Base-by-base conservation (phyloP, 2,329 filamentous ascomycete genomes). In the Penicillium sp. region DNA sequence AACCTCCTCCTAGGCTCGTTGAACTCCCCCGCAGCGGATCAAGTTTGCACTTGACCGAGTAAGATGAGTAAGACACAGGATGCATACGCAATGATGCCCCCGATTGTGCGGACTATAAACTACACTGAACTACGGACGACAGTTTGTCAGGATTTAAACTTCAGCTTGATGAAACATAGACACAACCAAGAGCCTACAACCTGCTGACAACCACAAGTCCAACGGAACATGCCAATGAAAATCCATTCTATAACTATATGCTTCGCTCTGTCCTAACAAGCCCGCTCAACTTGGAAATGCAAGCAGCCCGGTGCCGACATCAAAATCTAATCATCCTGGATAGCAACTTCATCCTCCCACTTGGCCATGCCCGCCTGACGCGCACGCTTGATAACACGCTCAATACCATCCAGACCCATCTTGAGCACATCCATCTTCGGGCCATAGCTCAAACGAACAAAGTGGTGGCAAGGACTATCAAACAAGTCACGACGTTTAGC, bases 381-480 rank as follows among this genome's bases (percentile, higher is more conserved):
- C 28, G 74, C 74, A 18, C 70, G 74, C 28, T 70, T 84, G 49
- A 95, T 81, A 18, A 94, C 87, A 49, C 88, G 80, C 79, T 95
- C 89, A 65, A 95, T 93, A 38, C 87, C 89, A 69, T 95, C 89
- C 56, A 93, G 81, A 31, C 90, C 90, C 75, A 81, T 85, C 80
- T 87, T 85, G 51, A 95, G 76, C 36, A 84, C 83, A 10, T 92
- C 88, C 85, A 93, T 88, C 66, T 82, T 86, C 3, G 90, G 90
- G 0, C 90, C 90, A 68, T 94, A 95, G 51, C 87, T 90, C 64
- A 95, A 82, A 47, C 90, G 83, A 26, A 95, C 88, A 70, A 93
- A 95, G 75, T 94, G 88, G 75, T 97, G 93, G 75, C 93, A 96
- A 54, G 93, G 93, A 62, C 85, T 90, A 75, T 97, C 93, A 62